These are phyloP conservation scores for Sclerotinia nivalis DNA, from an alignment of 2,329 filamentous ascomycete genomes.

Conservation along the genomic window DNA sequence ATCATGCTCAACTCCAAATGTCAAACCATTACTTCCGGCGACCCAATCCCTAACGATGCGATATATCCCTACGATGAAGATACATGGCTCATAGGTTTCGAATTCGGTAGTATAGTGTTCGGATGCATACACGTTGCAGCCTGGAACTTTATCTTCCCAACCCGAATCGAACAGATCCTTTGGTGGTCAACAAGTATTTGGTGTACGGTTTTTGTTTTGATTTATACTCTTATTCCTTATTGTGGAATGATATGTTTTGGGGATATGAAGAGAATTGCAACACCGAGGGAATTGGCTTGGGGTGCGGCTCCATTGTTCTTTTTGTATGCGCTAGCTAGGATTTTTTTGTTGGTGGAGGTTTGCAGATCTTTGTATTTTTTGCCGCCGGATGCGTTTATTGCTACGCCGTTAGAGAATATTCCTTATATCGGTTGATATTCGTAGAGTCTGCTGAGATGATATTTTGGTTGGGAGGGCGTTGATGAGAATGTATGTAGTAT, in stretches of 20 bases:
- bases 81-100: slow-evolving; percentile 15
- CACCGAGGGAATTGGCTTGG: not conserved
- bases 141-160: slow-evolving; percentile 31
- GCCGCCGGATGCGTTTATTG: slow-evolving; percentile 12
- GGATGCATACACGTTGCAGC: slow-evolving; percentile 28
- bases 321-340: slow-evolving; percentile 17
- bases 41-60: slow-evolving; percentile 6
- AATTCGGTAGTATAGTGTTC: slow-evolving; percentile 25
- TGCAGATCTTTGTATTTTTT: slow-evolving; percentile 7
- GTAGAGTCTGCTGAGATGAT: not conserved
- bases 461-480: not conserved
- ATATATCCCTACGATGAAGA: slow-evolving; percentile 11
- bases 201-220: slow-evolving; percentile 4
- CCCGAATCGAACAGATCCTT: slow-evolving; percentile 23
- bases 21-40: not conserved
- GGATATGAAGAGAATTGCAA: slow-evolving; percentile 2
- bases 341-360: slow-evolving; percentile 23
- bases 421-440: not conserved
- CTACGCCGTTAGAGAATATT: slow-evolving; percentile 1
- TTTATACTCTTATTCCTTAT: slow-evolving; percentile 16
- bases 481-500: not conserved
- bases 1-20: not conserved
- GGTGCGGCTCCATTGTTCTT: slow-evolving; percentile 14
- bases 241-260: slow-evolving; percentile 2
- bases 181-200: slow-evolving; percentile 25